These are phyloP conservation scores for Yarrowia bubula DNA, from an alignment of 805 yeast species.

Conservation along the genomic window DNA sequence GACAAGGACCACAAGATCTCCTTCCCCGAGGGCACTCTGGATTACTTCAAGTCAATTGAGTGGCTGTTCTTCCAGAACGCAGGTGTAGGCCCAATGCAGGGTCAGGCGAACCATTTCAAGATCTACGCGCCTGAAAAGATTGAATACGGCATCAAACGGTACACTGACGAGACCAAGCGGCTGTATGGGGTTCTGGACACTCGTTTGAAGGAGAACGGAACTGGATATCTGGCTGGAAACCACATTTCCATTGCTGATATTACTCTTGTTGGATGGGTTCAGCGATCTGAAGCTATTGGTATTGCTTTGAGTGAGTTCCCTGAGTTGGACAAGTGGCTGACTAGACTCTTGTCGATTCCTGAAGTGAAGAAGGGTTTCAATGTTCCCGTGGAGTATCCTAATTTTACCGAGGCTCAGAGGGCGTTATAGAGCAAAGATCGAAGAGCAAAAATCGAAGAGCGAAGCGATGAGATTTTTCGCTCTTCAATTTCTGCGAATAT, in stretches of 20 bases:
- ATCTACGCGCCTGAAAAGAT: conserved; percentile 50
- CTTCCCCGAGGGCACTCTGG: conserved; percentile 40
- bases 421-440: background rate
- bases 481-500: too few species aligned
- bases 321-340: conserved; percentile 89
- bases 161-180: conserved; percentile 50
- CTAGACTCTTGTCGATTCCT: conserved; percentile 85
- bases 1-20: conserved; percentile 52
- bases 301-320: conserved; percentile 41
- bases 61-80: conserved; percentile 59
- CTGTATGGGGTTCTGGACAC: conserved; percentile 54
- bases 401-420: conserved; percentile 10
- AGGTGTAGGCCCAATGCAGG: conserved; percentile 61
- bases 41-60: conserved; percentile 47
- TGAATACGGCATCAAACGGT: conserved; percentile 55
- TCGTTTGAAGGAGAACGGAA: conserved; percentile 47
- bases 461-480: too few species aligned
- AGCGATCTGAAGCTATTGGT: conserved; percentile 27
- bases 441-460: too few species aligned
- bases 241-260: conserved; percentile 58
- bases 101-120: conserved; percentile 55
- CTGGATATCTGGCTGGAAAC: conserved; percentile 58
- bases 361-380: conserved; percentile 50
- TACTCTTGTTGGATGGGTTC: conserved; percentile 50
- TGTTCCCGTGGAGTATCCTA: conserved; percentile 31